Evolutionary conservation across 1,284 basidiomycete species (phyloP).

Genomic region (Ceratobasidium sp.): DNA sequence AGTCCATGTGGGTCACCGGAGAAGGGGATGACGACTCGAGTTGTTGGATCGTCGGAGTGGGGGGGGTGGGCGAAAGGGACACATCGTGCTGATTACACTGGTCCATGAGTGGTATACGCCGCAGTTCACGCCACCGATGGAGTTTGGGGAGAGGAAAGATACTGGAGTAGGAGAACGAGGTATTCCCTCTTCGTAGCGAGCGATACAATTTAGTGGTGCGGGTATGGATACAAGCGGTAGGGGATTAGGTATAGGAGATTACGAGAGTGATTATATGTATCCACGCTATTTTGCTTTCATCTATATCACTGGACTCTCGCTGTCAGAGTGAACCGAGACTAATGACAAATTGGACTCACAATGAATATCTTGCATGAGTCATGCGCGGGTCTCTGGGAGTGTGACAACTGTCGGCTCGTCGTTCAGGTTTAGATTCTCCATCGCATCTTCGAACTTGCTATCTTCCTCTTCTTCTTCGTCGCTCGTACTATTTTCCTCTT

Average conservation of each 20-base stretch:
- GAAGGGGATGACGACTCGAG: constrained; percentile 7
- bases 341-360: constrained; percentile 18
- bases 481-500: constrained; percentile 30
- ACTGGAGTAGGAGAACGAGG: neutral
- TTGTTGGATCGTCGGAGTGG: constrained; percentile 25
- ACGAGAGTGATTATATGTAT: constrained; percentile 34
- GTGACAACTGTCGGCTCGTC: constrained; percentile 49
- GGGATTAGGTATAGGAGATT: neutral
- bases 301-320: neutral
- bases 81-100: constrained; percentile 20
- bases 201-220: neutral
- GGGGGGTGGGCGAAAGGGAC: constrained; percentile 23
- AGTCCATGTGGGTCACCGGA: neutral
- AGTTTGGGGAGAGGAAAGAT: constrained; percentile 11
- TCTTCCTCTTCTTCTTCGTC: constrained; percentile 57
- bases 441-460: constrained; percentile 69
- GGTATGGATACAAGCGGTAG: constrained; percentile 7
- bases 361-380: constrained; percentile 14
- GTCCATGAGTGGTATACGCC: constrained; percentile 39
- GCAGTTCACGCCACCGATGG: constrained; percentile 29
- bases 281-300: constrained; percentile 38
- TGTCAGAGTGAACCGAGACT: neutral
- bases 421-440: constrained; percentile 71
- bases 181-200: neutral
- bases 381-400: constrained; percentile 44